Conservation (phyloP, 1,284 basidiomycete species). For the Naganishia cerealis region DNA sequence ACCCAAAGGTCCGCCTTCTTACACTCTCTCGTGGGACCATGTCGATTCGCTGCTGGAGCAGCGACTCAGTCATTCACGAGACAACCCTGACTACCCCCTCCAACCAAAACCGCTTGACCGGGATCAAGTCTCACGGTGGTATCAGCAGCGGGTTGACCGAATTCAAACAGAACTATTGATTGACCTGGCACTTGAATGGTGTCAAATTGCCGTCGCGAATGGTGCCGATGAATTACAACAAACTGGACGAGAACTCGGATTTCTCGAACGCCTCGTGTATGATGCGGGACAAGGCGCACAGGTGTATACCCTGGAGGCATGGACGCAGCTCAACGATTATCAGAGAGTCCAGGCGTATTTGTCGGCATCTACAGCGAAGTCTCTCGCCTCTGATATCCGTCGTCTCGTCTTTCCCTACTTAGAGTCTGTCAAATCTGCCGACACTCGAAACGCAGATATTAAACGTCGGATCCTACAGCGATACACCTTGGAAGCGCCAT, state of each 20-base stretch:
- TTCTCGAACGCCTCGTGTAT: conserved; percentile 80
- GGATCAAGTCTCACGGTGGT: conserved; percentile 69
- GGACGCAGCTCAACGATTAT: conserved; percentile 67
- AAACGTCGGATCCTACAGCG: conserved; percentile 70
- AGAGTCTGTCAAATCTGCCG: conserved; percentile 79
- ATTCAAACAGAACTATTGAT: conserved; percentile 71
- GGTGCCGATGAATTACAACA: conserved; percentile 76
- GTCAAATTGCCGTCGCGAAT: conserved; percentile 80
- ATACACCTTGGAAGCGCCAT: conserved; percentile 68
- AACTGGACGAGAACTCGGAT: conserved; percentile 82
- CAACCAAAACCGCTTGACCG: neutral
- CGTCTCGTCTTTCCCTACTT: conserved; percentile 84
- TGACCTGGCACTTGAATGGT: conserved; percentile 71
- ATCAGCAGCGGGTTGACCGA: conserved; percentile 63
- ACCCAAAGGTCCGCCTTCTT: neutral
- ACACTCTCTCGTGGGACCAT: neutral
- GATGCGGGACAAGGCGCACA: conserved; percentile 57
- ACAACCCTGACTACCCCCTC: neutral
- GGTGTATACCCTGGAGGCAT: conserved; percentile 71
- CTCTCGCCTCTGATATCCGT: conserved; percentile 69
- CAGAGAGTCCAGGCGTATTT: conserved; percentile 74
- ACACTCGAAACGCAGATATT: conserved; percentile 66
- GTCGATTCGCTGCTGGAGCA: conserved; percentile 3
- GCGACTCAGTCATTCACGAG: neutral
- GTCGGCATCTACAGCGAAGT: conserved; percentile 64